Evolutionary conservation across 1,139 yeast species (phyloP), one percentile per base, ranked within the genome.

Genomic region (Geotrichum fermentans): DNA sequence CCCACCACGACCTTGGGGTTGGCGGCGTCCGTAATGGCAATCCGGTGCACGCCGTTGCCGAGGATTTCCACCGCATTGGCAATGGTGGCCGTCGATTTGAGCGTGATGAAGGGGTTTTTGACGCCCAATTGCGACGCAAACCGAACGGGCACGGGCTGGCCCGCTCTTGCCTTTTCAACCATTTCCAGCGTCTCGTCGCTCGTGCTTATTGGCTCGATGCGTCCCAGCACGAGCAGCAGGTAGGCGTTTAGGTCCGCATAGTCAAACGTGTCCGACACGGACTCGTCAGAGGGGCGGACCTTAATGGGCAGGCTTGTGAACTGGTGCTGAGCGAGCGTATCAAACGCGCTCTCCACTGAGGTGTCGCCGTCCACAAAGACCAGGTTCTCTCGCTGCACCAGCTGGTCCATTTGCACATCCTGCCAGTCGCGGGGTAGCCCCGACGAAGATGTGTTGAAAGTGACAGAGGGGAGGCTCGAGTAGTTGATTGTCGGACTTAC

Each of bases 1-100:
- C 97, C 97, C 4, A 63, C 58, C 33, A 65, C 62, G 29, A 55
- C 58, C 58, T 68, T 58, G 34, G 73, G 66, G 59, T 66, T 56
- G 54, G 66, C 68, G 28, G 71, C 67, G 61, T 82, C 77, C 11
- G 86, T 78, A 53, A 90, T 85, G 18, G 97, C 96, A 36, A 90
- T 79, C 62, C 97, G 75, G 67, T 92, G 97, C 8, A 88, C 96
- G 7, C 97, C 97, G 45, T 84, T 79, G 20, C 96, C 97, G 52
- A 90, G 73, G 16, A 85, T 82, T 64, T 87, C 95, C 60, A 86
- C 85, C 1, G 86, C 97, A 2, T 79, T 74, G 38, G 81, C 74
- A 49, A 90, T 71, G 21, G 82, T 77, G 50, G 85, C 90, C 29
- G 73, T 62, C 59, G 87, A 89, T 43, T 79, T 76, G 50, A 90